phyloP scores from a whole-genome alignment of 2,329 filamentous ascomycete species.

The Lachnellula hyalina region DNA sequence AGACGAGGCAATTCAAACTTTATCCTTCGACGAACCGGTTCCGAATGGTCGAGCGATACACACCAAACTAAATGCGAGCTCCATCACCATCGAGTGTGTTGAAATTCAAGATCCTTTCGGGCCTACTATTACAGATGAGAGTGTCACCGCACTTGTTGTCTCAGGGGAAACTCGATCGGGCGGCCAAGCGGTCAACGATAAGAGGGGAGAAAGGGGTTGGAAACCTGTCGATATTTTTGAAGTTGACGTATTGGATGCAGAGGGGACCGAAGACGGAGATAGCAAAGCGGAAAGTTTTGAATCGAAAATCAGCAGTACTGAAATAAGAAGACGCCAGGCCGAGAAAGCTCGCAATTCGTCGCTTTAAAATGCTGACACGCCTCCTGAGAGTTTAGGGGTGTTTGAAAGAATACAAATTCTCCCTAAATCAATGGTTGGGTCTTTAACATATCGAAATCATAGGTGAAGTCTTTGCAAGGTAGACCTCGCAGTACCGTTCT shows the following conservation, averaged over 20 bases:
- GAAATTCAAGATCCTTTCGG: slow-evolving; percentile 85
- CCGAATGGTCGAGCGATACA: slow-evolving; percentile 47
- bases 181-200: slow-evolving; percentile 81
- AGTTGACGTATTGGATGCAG: slow-evolving; percentile 77
- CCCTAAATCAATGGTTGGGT: not conserved
- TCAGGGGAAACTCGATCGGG: slow-evolving; percentile 84
- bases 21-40: slow-evolving; percentile 16
- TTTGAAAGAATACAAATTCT: not conserved
- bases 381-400: not conserved
- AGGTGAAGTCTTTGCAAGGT: not conserved
- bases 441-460: not conserved
- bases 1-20: slow-evolving; percentile 31
- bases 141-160: slow-evolving; percentile 75
- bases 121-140: slow-evolving; percentile 78
- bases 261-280: slow-evolving; percentile 43
- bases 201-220: slow-evolving; percentile 72
- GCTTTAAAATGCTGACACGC: slow-evolving; percentile 8
- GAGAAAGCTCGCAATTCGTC: slow-evolving; percentile 20
- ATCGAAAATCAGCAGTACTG: slow-evolving; percentile 86
- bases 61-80: slow-evolving; percentile 52
- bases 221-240: slow-evolving; percentile 72
- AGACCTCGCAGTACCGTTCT: not conserved
- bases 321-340: slow-evolving; percentile 56
- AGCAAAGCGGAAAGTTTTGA: slow-evolving; percentile 59
- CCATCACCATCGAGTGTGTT: slow-evolving; percentile 68